Base-by-base conservation (phyloP, 805 yeast species). In the Schwanniomyces pseudopolymorphus region DNA sequence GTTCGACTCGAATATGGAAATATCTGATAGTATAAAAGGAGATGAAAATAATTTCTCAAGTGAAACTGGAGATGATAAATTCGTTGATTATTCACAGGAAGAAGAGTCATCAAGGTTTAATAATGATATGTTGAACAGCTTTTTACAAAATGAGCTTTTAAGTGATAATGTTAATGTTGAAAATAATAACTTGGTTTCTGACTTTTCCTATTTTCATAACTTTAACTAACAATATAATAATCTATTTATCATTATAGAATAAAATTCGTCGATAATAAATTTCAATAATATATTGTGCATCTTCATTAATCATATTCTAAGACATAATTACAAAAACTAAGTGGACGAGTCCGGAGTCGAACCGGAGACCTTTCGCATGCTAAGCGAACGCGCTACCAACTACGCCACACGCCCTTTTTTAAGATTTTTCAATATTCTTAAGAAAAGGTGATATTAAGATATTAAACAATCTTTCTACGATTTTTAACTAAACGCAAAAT, bases 321-420 rank as follows among this genome's bases (percentile, higher is more conserved):
- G n/a, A n/a, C n/a, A n/a, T 24, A 26, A 4, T 3, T 4, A 6
- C 28, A 26, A 22, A 22, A 22, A 22, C n/a, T n/a, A 8, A 22
- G 8, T 66, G 70, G 70, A 66, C 70, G 70, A 64, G 69, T 61
- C 67, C 61, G 68, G 70, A 65, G 65, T 65, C 70, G 70, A 65
- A 69, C 75, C 74, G 67, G 72, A 68, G 75, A 70, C 75, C 74
- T 70, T 70, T 69, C 74, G 67, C 75, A 68, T 69, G 74, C 74
- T 66, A 69, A 69, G 74, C 65, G 74, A 68, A 69, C 74, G 74
- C 74, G 74, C 74, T 69, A 69, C 74, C 74, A 69, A 69, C 75
- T 69, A 63, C 75, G 75, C 75, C 74, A 69, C 73, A 69, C 74
- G 75, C 74, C 75, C 67, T 28, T 14, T 8, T 26, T 9, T 3